Evolutionary conservation across 345 rosid species (phyloP), one percentile per base, ranked within the genome.

Genomic region (Arabis alpina): DNA sequence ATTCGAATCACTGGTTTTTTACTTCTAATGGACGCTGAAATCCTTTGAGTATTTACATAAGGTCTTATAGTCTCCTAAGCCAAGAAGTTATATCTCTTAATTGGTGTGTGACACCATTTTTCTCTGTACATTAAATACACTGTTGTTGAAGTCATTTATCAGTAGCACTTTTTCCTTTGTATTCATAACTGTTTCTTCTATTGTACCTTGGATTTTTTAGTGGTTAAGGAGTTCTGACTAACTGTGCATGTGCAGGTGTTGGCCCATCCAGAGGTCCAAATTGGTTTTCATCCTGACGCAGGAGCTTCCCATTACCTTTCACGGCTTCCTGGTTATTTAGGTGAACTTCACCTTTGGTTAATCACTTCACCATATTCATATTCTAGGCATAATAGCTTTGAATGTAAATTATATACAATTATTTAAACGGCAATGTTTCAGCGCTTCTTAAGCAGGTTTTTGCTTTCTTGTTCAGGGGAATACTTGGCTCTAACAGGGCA

Each of bases 251-350:
- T 76, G 40, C 80, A 94, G 97, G 84, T 80, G 56, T 83, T 94
- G 77, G 72, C 87, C 66, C 73, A 87, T 80, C 96, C 97, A 57
- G 92, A 88, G 84, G 82, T 82, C 28, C 93, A 86, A 73, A 74
- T 89, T 69, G 93, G 99, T 14, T 94, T 91, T 79, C 93, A 91
- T 80, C 98, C 88, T 34, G 97, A 88, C 78, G 91, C 93, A 11
- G 93, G 99, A 65, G 97, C 98, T 69, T 85, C 99, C 10, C 88
- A 83, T 71, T 86, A 94, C 78, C 96, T 91, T 72, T 85, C 99
- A 72, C 83, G 80, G 57, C 87, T 94, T 14, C 96, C 98, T 76
- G 96, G 96, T 75, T 87, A 86, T 80, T 77, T 89, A 75, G 91
- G 98, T 89, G 61, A 63, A 19, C 60, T 49, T 61, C 53, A 68